Percentiles rank a stretch among this genome's conserved stretches.
These are phyloP conservation scores for Leccinum variabile DNA, from an alignment of 1,284 basidiomycete species.

Conservation along the genomic window DNA sequence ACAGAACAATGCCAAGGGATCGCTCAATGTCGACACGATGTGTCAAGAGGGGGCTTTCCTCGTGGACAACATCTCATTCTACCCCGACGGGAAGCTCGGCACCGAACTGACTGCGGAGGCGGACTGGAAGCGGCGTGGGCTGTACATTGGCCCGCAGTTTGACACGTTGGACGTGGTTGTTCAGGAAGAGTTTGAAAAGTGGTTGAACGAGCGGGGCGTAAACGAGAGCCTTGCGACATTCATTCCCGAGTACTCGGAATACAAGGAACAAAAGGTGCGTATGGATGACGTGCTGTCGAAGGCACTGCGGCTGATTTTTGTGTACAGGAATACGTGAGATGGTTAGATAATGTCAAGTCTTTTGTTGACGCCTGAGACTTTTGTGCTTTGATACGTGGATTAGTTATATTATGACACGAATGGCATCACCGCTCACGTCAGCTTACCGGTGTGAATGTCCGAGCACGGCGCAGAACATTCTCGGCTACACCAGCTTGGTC, in stretches of 20 bases:
- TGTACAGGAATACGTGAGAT: slow-evolving; percentile 84
- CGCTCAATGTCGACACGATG: slow-evolving; percentile 78
- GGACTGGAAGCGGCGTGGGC: slow-evolving; percentile 89
- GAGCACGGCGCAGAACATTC: slow-evolving; percentile 23
- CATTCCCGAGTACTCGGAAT: slow-evolving; percentile 81
- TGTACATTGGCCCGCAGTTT: slow-evolving; percentile 94
- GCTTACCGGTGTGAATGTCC: neutral
- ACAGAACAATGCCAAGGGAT: slow-evolving; percentile 53
- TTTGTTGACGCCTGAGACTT: slow-evolving; percentile 71
- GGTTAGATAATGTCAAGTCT: slow-evolving; percentile 82
- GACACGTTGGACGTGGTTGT: slow-evolving; percentile 87
- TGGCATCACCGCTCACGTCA: slow-evolving; percentile 24
- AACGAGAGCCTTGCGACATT: slow-evolving; percentile 80
- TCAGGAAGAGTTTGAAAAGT: slow-evolving; percentile 51
- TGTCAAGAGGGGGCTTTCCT: slow-evolving; percentile 84
- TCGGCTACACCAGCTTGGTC: neutral
- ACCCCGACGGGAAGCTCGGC: slow-evolving; percentile 71
- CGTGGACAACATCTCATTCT: slow-evolving; percentile 89
- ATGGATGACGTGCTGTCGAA: neutral
- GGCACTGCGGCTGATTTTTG: slow-evolving; percentile 12
- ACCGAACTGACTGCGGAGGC: slow-evolving; percentile 84
- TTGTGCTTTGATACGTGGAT: slow-evolving; percentile 14
- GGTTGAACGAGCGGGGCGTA: slow-evolving; percentile 64
- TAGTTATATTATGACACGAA: slow-evolving; percentile 14
- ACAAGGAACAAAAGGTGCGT: slow-evolving; percentile 86